Evolutionary conservation across 2,329 filamentous ascomycete species (phyloP).

Genomic region (Claviceps spartinae): DNA sequence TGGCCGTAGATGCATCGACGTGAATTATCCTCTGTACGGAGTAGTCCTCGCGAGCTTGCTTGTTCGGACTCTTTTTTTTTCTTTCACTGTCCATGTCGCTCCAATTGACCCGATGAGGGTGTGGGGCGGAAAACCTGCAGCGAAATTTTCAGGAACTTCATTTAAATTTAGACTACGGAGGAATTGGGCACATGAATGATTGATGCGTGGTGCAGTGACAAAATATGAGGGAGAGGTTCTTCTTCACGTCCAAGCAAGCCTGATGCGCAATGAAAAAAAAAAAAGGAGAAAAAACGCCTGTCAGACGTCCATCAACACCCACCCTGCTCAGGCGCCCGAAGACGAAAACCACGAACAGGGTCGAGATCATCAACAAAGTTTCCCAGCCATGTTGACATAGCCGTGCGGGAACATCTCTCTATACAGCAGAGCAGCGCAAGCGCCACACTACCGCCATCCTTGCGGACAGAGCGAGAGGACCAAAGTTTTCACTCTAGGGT

Average conservation of each 20-base stretch:
- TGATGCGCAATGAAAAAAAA: conserved; percentile 45
- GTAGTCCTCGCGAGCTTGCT: too few species aligned
- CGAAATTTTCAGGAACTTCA: too few species aligned
- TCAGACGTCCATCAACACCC: conserved; percentile 85
- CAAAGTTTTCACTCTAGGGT: conserved; percentile 72
- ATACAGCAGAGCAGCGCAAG: conserved; percentile 41
- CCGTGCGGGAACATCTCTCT: conserved; percentile 47
- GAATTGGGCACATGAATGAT: too few species aligned
- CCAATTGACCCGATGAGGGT: too few species aligned
- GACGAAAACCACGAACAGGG: conserved; percentile 53
- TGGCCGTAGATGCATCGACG: too few species aligned
- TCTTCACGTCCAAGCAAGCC: conserved; percentile 37
- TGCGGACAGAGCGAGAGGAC: conserved; percentile 46
- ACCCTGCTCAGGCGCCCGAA: conserved; percentile 66
- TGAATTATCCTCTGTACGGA: too few species aligned
- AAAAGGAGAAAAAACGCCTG: conserved; percentile 48
- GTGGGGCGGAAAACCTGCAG: too few species aligned
- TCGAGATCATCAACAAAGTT: conserved; percentile 69
- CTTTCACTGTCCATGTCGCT: too few species aligned
- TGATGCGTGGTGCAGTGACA: too few species aligned
- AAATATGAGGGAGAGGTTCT: too few species aligned
- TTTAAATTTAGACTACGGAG: too few species aligned
- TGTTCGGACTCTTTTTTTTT: too few species aligned
- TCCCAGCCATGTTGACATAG: conserved; percentile 6
- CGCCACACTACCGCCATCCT: conserved; percentile 38